Percentiles rank a stretch among this genome's conserved stretches.
Conservation (phyloP, 768 basidiomycete species). For the Cytidiella melzeri region DNA sequence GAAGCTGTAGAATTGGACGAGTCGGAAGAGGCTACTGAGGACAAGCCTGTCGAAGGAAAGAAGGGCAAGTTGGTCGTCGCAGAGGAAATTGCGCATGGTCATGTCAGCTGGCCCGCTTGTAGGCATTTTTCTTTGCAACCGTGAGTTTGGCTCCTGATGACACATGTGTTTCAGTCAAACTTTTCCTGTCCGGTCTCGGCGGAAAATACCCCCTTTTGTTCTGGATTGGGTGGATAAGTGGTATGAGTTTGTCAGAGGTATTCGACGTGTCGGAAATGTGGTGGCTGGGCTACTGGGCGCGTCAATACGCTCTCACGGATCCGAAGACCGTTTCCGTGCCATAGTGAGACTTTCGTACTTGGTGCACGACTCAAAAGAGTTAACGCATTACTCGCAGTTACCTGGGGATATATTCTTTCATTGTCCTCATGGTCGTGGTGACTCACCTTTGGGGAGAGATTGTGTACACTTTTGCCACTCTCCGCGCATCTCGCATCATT, state of each 20-base stretch:
- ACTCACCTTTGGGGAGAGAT: slow-evolving; percentile 8
- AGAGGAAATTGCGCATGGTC: slow-evolving; percentile 58
- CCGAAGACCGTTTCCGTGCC: slow-evolving; percentile 10
- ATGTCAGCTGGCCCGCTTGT: slow-evolving; percentile 44
- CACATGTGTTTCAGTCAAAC: slow-evolving; percentile 19
- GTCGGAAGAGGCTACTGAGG: slow-evolving; percentile 14
- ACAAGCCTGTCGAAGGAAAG: too few species aligned
- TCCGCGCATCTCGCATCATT: slow-evolving; percentile 50
- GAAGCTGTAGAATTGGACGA: slow-evolving; percentile 21
- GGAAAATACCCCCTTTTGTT: slow-evolving; percentile 24
- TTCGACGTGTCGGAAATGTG: slow-evolving; percentile 29
- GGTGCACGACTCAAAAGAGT: not conserved
- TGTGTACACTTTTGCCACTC: slow-evolving; percentile 28
- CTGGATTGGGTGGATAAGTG: slow-evolving; percentile 22
- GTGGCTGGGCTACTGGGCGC: slow-evolving; percentile 33
- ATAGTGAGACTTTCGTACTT: slow-evolving; percentile 17
- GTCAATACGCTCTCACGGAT: slow-evolving; percentile 16
- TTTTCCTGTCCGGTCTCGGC: slow-evolving; percentile 21
- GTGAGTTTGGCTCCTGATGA: not conserved
- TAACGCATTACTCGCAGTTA: slow-evolving; percentile 46
- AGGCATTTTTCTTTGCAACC: slow-evolving; percentile 8
- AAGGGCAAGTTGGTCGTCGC: slow-evolving; percentile 59
- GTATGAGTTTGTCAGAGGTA: slow-evolving; percentile 16
- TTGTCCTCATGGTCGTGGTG: slow-evolving; percentile 26
- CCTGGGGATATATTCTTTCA: slow-evolving; percentile 33